Evolutionary conservation across 2,329 filamentous ascomycete species (phyloP).

Genomic region (Penicillium fuscoglaucum): DNA sequence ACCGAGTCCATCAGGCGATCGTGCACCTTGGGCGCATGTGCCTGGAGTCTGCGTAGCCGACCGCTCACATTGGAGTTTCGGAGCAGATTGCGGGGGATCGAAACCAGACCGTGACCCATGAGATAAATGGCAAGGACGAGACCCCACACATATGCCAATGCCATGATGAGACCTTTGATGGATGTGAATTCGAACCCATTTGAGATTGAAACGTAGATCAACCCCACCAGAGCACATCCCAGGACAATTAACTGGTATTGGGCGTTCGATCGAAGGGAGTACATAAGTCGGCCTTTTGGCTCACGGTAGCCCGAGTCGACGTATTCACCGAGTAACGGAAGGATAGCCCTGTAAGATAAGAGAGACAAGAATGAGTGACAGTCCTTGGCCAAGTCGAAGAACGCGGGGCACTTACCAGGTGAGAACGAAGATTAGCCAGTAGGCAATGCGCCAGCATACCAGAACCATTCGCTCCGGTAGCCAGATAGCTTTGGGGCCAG

Average conservation of each 20-base stretch:
- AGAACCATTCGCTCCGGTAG: slow-evolving; percentile 74
- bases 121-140: slow-evolving; percentile 89
- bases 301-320: slow-evolving; percentile 91
- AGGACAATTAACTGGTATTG: slow-evolving; percentile 84
- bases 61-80: slow-evolving; percentile 75
- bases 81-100: slow-evolving; percentile 79
- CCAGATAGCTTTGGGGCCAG: slow-evolving; percentile 80
- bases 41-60: slow-evolving; percentile 72
- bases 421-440: slow-evolving; percentile 93
- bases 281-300: slow-evolving; percentile 73
- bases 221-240: slow-evolving; percentile 66
- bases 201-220: slow-evolving; percentile 79
- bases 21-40: slow-evolving; percentile 75
- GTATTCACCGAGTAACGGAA: slow-evolving; percentile 92
- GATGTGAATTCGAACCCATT: slow-evolving; percentile 71
- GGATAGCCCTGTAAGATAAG: slow-evolving; percentile 66
- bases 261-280: slow-evolving; percentile 83
- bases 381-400: neutral
- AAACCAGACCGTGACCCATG: slow-evolving; percentile 95
- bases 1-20: slow-evolving; percentile 86
- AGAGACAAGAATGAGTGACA: slow-evolving; percentile 12
- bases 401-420: slow-evolving; percentile 68
- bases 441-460: slow-evolving; percentile 90
- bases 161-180: slow-evolving; percentile 85
- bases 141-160: slow-evolving; percentile 91